A percentile compares a stretch with the other conserved stretches of the same genome.
phyloP scores from a whole-genome alignment of 345 rosid species.

The Punica granatum region DNA sequence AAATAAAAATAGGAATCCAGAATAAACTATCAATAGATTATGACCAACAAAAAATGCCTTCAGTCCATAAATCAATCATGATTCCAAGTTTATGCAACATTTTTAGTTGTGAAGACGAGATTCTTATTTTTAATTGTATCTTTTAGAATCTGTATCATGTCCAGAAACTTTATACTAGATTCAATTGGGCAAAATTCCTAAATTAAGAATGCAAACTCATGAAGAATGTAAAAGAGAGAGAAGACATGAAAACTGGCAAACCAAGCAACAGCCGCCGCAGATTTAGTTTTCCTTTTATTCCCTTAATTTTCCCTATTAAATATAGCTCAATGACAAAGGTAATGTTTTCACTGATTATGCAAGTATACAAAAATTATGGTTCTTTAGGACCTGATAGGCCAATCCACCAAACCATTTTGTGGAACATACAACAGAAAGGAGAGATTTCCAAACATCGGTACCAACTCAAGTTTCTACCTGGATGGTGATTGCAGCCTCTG shows the following conservation, averaged over 20 bases:
- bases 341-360: not conserved
- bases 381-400: not conserved
- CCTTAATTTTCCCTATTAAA: not conserved
- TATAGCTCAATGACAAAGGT: not conserved
- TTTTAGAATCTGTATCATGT: not conserved
- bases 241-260: not conserved
- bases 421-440: not conserved
- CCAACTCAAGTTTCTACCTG: constrained; percentile 40
- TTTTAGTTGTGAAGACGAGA: not conserved
- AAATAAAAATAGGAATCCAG: not conserved
- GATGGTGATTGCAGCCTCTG: constrained; percentile 53
- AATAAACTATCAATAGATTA: not conserved
- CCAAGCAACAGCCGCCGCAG: not conserved
- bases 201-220: not conserved
- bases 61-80: not conserved
- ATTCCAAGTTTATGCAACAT: not conserved
- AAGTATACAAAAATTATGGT: not conserved
- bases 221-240: not conserved
- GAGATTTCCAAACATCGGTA: not conserved
- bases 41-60: not conserved
- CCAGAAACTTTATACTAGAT: not conserved
- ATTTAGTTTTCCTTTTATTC: not conserved
- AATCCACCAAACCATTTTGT: not conserved
- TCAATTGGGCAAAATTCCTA: not conserved
- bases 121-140: not conserved